These are phyloP conservation scores for Penicillium paneum DNA, from an alignment of 2,329 filamentous ascomycete species.

Conservation along the genomic window DNA sequence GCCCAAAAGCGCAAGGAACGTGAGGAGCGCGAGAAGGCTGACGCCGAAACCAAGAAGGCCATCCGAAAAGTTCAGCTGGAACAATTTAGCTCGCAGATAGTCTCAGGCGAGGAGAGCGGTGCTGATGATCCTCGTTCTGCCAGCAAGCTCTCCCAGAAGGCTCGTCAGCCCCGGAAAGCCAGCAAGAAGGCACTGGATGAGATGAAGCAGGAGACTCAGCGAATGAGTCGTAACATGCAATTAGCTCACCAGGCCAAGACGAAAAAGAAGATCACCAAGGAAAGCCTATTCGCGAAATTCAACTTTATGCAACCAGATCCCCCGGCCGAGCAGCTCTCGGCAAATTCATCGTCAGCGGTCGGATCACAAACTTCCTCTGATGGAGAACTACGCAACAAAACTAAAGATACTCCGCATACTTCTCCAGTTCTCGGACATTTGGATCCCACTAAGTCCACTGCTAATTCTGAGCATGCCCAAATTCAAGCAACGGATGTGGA, in stretches of 20 bases:
- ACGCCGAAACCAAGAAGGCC: constrained; percentile 42
- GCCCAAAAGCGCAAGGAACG: constrained; percentile 70
- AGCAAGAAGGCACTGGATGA: constrained; percentile 94
- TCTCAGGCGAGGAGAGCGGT: constrained; percentile 53
- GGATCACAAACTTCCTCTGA: constrained; percentile 53
- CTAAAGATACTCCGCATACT: constrained; percentile 67
- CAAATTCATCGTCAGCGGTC: constrained; percentile 39
- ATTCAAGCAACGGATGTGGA: constrained; percentile 8
- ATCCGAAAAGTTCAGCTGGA: constrained; percentile 32
- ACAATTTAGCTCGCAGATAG: constrained; percentile 40
- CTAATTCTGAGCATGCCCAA: not conserved
- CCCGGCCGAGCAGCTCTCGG: constrained; percentile 23
- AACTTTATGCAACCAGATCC: constrained; percentile 60
- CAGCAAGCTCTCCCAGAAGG: constrained; percentile 65
- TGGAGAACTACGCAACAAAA: constrained; percentile 36
- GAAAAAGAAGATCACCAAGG: constrained; percentile 84
- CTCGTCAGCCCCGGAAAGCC: constrained; percentile 71
- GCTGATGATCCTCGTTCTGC: constrained; percentile 62
- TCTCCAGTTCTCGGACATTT: constrained; percentile 50
- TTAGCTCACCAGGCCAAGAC: constrained; percentile 85
- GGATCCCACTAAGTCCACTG: constrained; percentile 6
- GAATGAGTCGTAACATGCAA: constrained; percentile 85
- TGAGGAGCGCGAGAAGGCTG: constrained; percentile 61
- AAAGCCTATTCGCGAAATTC: constrained; percentile 78
- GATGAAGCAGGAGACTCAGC: constrained; percentile 91